A percentile compares a stretch with the other conserved stretches of the same genome.
Evolutionary conservation across 148 eudicot genomes (phyloP).

Genomic region (Cornus florida): DNA sequence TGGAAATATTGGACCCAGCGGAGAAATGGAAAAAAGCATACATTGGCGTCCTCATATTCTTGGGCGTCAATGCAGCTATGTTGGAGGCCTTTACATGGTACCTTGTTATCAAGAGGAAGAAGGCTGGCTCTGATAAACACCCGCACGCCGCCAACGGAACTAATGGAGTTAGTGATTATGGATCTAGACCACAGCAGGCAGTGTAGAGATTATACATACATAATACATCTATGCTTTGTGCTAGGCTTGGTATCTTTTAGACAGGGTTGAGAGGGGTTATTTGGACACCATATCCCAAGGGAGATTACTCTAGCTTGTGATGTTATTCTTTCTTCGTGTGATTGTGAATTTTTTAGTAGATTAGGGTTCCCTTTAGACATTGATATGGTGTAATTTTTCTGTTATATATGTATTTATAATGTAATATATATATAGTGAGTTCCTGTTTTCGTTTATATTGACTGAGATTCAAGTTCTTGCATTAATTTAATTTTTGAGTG

Average conservation of each 20-base stretch:
- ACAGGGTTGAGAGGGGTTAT: neutral
- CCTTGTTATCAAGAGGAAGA: conserved; percentile 51
- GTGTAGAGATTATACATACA: neutral
- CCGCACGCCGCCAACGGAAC: conserved; percentile 11
- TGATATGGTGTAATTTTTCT: neutral
- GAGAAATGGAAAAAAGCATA: conserved; percentile 50
- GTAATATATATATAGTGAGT: no score
- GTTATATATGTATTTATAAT: neutral
- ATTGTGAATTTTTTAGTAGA: neutral
- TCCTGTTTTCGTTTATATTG: no score
- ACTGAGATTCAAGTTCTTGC: no score
- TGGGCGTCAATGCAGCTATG: conserved; percentile 37
- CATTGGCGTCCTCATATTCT: conserved; percentile 28
- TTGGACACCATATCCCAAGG: neutral
- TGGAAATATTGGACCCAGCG: conserved; percentile 48
- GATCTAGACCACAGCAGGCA: conserved; percentile 6
- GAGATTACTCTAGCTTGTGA: neutral
- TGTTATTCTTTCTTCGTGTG: neutral
- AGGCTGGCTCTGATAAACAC: conserved; percentile 23
- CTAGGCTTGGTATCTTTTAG: no score
- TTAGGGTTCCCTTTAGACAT: neutral
- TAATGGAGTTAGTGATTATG: conserved; percentile 25
- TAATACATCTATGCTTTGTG: neutral
- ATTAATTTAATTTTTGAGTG: no score
- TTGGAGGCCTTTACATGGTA: conserved; percentile 54